A percentile compares a stretch with the other conserved stretches of the same genome.
Conservation (phyloP, 176 grass and related monocot genomes). For the Eragrostis nindensis region DNA sequence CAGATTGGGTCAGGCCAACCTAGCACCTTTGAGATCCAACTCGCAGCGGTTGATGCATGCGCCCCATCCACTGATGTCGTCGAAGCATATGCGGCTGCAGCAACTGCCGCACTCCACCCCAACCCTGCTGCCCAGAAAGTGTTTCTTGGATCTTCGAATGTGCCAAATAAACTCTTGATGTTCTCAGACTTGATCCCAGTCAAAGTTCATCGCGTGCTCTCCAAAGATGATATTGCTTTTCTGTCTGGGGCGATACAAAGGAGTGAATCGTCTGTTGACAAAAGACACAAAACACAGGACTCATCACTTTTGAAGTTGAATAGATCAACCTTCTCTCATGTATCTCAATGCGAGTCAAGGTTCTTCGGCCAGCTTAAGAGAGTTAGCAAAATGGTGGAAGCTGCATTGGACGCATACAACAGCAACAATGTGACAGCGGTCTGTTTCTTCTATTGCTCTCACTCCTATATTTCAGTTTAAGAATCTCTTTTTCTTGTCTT, state of each 20-base stretch:
- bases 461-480: too few species aligned
- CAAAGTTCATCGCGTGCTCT: neutral
- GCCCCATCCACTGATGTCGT: neutral
- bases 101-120: neutral
- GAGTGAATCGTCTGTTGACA: too few species aligned
- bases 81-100: neutral
- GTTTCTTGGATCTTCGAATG: neutral
- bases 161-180: too few species aligned
- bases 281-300: too few species aligned
- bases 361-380: neutral
- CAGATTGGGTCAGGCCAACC: too few species aligned
- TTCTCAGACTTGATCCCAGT: too few species aligned
- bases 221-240: neutral
- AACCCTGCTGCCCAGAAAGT: neutral
- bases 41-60: too few species aligned
- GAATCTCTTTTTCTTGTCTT: too few species aligned
- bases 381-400: neutral
- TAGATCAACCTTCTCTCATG: fast-evolving
- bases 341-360: neutral
- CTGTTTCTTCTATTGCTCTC: too few species aligned
- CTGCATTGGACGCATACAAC: constrained; percentile 17
- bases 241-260: too few species aligned
- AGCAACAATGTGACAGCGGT: too few species aligned
- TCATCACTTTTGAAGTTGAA: neutral
- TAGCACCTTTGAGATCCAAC: too few species aligned